These are phyloP conservation scores for Glycine latifolia DNA, from an alignment of 306 rosid species.

Conservation along the genomic window DNA sequence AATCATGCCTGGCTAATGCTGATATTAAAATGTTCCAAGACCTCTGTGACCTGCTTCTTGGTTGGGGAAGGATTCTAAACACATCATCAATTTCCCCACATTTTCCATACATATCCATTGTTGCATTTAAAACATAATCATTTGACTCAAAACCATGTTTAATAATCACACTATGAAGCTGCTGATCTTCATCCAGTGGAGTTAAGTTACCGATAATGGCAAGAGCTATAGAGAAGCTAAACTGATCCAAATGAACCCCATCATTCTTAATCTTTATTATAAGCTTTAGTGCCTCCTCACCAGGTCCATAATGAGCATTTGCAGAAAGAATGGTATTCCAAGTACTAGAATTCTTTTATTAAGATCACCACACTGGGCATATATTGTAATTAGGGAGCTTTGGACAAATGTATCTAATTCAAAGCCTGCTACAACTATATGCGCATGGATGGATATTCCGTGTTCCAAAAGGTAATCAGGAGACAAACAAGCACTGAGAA, in stretches of 20 bases:
- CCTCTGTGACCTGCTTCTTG: constrained; percentile 61
- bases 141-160: constrained; percentile 82
- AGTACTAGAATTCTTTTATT: constrained; percentile 63
- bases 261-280: constrained; percentile 63
- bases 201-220: constrained; percentile 79
- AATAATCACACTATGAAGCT: constrained; percentile 72
- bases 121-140: constrained; percentile 71
- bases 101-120: constrained; percentile 97
- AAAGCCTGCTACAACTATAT: constrained; percentile 66
- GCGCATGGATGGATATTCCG: constrained; percentile 79
- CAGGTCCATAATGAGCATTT: constrained; percentile 75
- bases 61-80: constrained; percentile 64
- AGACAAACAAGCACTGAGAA: constrained; percentile 69
- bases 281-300: constrained; percentile 82
- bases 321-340: constrained; percentile 93
- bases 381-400: constrained; percentile 85
- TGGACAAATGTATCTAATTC: constrained; percentile 76
- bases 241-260: constrained; percentile 76
- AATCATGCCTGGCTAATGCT: constrained; percentile 82
- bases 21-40: constrained; percentile 96
- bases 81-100: constrained; percentile 88
- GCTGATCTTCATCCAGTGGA: constrained; percentile 88
- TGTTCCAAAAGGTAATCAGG: constrained; percentile 59
- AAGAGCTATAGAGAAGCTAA: constrained; percentile 78
- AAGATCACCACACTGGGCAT: constrained; percentile 84